These are phyloP conservation scores for Berkeleyomyces rouxiae DNA, from an alignment of 2,329 filamentous ascomycete species.

Conservation along the genomic window DNA sequence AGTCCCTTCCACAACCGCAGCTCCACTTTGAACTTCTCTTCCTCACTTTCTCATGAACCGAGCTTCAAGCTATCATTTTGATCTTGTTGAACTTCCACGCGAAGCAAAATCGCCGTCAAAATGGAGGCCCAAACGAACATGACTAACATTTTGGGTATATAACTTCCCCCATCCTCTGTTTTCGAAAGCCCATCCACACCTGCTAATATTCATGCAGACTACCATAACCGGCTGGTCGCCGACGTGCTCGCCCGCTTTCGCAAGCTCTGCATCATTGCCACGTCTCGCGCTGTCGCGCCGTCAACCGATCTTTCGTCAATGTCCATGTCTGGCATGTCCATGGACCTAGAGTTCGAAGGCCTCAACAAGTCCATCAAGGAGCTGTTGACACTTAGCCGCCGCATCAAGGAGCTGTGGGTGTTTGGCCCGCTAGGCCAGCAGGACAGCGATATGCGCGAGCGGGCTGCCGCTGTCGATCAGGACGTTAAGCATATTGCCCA, in stretches of 20 bases:
- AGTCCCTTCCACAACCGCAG: background rate
- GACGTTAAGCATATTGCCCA: constrained; percentile 5
- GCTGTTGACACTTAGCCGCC: constrained; percentile 27
- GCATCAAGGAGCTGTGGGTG: constrained; percentile 31
- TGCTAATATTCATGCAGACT: constrained; percentile 21
- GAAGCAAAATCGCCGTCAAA: background rate
- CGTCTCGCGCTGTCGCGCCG: constrained; percentile 23
- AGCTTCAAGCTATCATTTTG: background rate
- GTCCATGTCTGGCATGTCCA: constrained; percentile 27
- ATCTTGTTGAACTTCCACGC: background rate
- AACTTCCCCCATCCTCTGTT: background rate
- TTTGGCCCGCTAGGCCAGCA: constrained; percentile 26
- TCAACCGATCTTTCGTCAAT: constrained; percentile 27
- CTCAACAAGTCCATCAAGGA: constrained; percentile 29
- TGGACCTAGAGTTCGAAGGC: constrained; percentile 30
- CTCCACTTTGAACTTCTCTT: background rate
- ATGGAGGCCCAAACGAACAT: constrained; percentile 13
- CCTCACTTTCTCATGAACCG: background rate
- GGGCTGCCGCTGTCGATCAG: constrained; percentile 18
- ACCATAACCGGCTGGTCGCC: constrained; percentile 29
- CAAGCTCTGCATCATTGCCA: constrained; percentile 28
- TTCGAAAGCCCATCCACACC: background rate
- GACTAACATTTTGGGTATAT: constrained; percentile 24
- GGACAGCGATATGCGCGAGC: constrained; percentile 22
- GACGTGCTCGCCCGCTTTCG: constrained; percentile 29